phyloP scores from a whole-genome alignment of 106 monocot species.

The Platanthera guangdongensis region DNA sequence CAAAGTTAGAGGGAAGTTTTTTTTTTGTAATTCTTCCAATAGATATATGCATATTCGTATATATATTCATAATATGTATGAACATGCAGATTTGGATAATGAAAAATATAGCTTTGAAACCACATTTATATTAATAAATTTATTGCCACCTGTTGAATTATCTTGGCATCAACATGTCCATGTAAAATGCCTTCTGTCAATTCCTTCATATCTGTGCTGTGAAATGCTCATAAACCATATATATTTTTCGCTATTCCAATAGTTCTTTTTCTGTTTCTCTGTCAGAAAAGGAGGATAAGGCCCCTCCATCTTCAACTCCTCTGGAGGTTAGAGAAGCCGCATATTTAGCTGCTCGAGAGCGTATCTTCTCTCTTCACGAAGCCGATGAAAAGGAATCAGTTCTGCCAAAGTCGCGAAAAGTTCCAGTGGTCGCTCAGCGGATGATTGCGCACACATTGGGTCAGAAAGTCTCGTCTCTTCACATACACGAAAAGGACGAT shows the following conservation, averaged over 20 bases:
- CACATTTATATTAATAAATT: background rate
- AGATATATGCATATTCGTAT: too few relatives aligned
- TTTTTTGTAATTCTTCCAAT: too few relatives aligned
- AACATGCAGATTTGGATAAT: too few relatives aligned
- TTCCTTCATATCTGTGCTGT: background rate
- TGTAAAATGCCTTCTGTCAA: background rate
- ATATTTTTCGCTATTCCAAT: background rate
- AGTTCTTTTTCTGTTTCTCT: background rate
- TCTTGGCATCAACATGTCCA: background rate
- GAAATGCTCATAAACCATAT: background rate
- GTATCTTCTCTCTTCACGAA: slow-evolving; percentile 58
- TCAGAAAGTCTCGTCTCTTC: slow-evolving; percentile 20
- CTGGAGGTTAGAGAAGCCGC: slow-evolving; percentile 74
- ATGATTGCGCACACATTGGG: slow-evolving; percentile 98
- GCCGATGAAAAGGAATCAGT: slow-evolving; percentile 25
- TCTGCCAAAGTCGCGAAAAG: slow-evolving; percentile 37
- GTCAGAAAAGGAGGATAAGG: slow-evolving; percentile 8
- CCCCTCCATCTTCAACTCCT: slow-evolving; percentile 22
- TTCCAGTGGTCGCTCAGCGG: slow-evolving; percentile 69
- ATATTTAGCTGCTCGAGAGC: slow-evolving; percentile 74
- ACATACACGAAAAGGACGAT: background rate
- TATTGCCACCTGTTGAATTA: background rate
- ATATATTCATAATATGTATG: too few relatives aligned
- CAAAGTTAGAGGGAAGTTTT: too few relatives aligned
- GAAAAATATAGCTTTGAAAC: too few relatives aligned